Evolutionary conservation across 129 eudicot species (phyloP).

Genomic region (sunflower (Helianthus annuus)): DNA sequence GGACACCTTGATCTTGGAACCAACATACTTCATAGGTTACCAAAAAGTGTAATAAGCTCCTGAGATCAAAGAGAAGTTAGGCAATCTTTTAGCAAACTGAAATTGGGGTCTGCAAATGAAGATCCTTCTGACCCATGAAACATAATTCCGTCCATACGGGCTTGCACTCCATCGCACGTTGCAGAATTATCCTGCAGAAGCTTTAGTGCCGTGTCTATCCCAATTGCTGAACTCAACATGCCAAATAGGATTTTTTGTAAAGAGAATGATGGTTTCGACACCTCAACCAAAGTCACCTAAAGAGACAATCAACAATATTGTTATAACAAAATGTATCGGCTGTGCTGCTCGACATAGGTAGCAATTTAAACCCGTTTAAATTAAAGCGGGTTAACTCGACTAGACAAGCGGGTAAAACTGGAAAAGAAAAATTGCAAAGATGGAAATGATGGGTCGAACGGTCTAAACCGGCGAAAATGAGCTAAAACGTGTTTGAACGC

Average conservation of each 20-base stretch:
- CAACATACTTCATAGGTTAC: neutral
- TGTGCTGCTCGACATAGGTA: neutral
- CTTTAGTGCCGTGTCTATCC: slow-evolving; percentile 55
- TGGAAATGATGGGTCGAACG: neutral
- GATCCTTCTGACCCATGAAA: slow-evolving; percentile 56
- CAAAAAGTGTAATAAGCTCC: neutral
- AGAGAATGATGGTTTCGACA: slow-evolving; percentile 67
- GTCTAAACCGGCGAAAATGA: neutral
- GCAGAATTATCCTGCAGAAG: slow-evolving; percentile 48
- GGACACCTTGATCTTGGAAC: too few species aligned
- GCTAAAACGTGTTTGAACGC: neutral
- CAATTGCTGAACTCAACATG: slow-evolving; percentile 57
- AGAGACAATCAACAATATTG: slow-evolving; percentile 3
- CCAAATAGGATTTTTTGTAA: slow-evolving; percentile 56
- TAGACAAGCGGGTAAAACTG: too few species aligned
- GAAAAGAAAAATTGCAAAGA: neutral
- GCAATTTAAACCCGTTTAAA: neutral
- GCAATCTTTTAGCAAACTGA: slow-evolving; percentile 53
- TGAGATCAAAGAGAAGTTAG: slow-evolving; percentile 45
- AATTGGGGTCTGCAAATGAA: slow-evolving; percentile 40
- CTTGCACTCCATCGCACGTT: slow-evolving; percentile 62
- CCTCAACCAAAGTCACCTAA: slow-evolving; percentile 83
- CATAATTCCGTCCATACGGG: slow-evolving; percentile 83
- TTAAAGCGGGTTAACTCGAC: neutral
- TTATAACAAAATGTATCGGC: neutral